These are phyloP conservation scores for Laetiporus sulphureus DNA, from an alignment of 1,284 basidiomycete genomes.

Conservation along the genomic window DNA sequence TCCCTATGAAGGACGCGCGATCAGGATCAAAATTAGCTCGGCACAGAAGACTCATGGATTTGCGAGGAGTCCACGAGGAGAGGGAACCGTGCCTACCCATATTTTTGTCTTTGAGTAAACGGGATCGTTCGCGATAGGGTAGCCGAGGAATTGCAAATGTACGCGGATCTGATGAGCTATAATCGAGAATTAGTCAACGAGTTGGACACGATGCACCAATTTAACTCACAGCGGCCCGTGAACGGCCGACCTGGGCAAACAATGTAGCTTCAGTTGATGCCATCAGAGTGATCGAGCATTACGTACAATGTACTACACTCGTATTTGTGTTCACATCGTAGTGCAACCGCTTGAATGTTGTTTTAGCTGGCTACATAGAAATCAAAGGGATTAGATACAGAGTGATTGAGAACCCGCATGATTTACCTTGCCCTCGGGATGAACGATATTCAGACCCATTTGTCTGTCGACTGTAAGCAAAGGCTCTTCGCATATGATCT, in stretches of 20 bases:
- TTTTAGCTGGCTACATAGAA: conserved; percentile 68
- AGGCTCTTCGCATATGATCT: conserved; percentile 81
- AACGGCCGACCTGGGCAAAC: conserved; percentile 73
- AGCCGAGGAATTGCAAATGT: conserved; percentile 91
- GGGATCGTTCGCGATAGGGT: conserved; percentile 91
- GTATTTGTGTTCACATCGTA: conserved; percentile 83
- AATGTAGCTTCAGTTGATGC: conserved; percentile 2
- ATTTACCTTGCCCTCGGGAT: conserved; percentile 88
- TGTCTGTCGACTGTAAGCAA: conserved; percentile 91
- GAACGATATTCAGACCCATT: conserved; percentile 93
- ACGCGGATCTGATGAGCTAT: conserved; percentile 93
- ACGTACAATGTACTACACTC: conserved; percentile 83
- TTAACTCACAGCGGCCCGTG: conserved; percentile 78
- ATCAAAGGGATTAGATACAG: too few relatives aligned
- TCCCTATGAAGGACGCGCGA: conserved; percentile 40
- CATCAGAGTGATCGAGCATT: not conserved
- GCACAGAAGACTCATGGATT: not conserved
- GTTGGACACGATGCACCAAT: not conserved
- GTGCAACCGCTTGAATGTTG: conserved; percentile 80
- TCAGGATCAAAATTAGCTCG: not conserved
- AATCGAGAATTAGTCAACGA: conserved; percentile 4
- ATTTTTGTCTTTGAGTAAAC: conserved; percentile 77
- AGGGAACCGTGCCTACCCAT: conserved; percentile 65
- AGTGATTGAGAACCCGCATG: too few relatives aligned
- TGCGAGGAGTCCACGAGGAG: too few relatives aligned